A percentile compares a stretch with the other conserved stretches of the same genome.
Evolutionary conservation across 192 early-diverging fungal species (phyloP).

Genomic region (Podochytrium sp.): DNA sequence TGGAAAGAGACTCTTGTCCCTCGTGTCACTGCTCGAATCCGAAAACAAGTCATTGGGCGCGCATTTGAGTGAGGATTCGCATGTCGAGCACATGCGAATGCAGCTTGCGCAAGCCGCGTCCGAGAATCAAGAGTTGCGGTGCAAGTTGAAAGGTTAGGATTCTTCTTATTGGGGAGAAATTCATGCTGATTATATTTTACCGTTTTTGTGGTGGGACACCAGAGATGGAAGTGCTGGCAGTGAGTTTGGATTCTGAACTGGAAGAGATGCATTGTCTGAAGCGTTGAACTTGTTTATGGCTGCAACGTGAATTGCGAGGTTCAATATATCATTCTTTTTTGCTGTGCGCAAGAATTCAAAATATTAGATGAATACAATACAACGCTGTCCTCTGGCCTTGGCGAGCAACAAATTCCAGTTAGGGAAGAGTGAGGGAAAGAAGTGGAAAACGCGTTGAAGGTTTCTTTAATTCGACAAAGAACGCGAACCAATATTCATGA

Average conservation of each 20-base stretch:
- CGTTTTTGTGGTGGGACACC: not conserved
- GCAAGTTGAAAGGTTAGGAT: not conserved
- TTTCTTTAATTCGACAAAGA: no score
- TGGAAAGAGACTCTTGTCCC: not conserved
- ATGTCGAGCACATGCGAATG: not conserved
- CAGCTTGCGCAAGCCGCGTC: not conserved
- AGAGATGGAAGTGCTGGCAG: not conserved
- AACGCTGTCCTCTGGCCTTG: no score
- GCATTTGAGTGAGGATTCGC: not conserved
- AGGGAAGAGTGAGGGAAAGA: no score
- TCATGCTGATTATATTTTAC: not conserved
- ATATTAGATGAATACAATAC: no score
- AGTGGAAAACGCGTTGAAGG: no score
- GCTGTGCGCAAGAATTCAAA: no score
- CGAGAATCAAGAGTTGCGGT: not conserved
- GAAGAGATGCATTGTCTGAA: no score
- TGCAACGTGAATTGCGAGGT: no score
- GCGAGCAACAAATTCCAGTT: no score
- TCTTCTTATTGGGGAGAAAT: not conserved
- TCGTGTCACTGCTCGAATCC: not conserved
- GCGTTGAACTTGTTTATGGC: no score
- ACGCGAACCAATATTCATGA: no score
- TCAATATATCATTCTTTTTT: no score
- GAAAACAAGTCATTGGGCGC: not conserved
- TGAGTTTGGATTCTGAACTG: not conserved